Evolutionary conservation across 148 eudicot species (phyloP).

Genomic region (Tetragonia tetragonoides): DNA sequence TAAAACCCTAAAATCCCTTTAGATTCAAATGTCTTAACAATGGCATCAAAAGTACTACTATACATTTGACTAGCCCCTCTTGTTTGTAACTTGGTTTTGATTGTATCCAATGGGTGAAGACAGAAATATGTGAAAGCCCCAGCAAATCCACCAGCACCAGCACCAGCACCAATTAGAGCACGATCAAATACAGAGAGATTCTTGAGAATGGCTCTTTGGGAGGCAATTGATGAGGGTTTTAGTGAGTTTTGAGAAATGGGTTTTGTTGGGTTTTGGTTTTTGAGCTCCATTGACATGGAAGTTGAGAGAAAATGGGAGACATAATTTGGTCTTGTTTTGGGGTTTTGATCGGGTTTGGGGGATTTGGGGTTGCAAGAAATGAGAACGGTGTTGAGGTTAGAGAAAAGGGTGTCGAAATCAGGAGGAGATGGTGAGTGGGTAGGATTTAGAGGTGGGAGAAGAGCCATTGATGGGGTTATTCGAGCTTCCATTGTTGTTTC

Average conservation of each 20-base stretch:
- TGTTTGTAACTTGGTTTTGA: conserved; percentile 88
- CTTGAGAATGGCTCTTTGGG: conserved; percentile 37
- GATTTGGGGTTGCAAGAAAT: conserved; percentile 32
- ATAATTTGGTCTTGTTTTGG: neutral
- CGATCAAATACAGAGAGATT: conserved; percentile 68
- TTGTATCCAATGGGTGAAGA: conserved; percentile 78
- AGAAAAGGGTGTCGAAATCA: conserved; percentile 52
- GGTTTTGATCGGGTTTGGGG: conserved; percentile 23
- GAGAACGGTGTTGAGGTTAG: conserved; percentile 50
- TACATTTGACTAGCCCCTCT: conserved; percentile 80
- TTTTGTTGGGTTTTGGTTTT: conserved; percentile 30
- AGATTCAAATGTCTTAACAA: conserved; percentile 57
- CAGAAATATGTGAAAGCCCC: conserved; percentile 85
- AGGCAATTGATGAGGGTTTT: conserved; percentile 39
- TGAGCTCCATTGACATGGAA: conserved; percentile 43
- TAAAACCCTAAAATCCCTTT: conserved; percentile 83
- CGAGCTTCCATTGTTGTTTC: conserved; percentile 33
- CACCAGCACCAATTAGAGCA: conserved; percentile 75
- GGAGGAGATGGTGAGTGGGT: conserved; percentile 11
- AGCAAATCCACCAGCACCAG: conserved; percentile 76
- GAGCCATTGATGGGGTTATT: conserved; percentile 34
- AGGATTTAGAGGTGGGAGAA: conserved; percentile 25
- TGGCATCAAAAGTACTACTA: conserved; percentile 63
- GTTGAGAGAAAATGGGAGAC: conserved; percentile 55
- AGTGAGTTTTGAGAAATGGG: conserved; percentile 41